Evolutionary conservation across 2,329 filamentous ascomycete genomes (phyloP).

Genomic region (Penicillium sp.): DNA sequence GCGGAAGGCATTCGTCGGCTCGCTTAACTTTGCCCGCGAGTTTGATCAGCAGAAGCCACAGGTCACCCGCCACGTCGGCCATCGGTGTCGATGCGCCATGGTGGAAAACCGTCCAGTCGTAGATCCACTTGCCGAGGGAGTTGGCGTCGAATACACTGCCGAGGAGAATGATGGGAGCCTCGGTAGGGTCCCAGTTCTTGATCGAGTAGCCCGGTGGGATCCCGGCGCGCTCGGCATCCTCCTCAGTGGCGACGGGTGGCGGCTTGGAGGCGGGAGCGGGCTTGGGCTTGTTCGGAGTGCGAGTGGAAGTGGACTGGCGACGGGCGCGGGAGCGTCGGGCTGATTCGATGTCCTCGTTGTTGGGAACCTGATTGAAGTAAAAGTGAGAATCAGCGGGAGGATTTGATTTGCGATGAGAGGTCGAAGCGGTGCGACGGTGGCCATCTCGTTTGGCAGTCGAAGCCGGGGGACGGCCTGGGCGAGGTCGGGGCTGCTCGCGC

Average conservation of each 20-base stretch:
- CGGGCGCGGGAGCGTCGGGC: constrained; percentile 51
- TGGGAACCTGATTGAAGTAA: constrained; percentile 54
- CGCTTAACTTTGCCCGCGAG: constrained; percentile 91
- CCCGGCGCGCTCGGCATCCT: constrained; percentile 61
- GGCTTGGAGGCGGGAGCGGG: constrained; percentile 36
- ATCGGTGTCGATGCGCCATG: constrained; percentile 79
- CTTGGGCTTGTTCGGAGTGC: constrained; percentile 45
- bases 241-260: constrained; percentile 58
- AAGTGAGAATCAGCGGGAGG: constrained; percentile 52
- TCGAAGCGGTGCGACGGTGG: constrained; percentile 27
- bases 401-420: constrained; percentile 42
- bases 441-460: constrained; percentile 24
- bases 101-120: constrained; percentile 96
- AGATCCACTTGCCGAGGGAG: constrained; percentile 98
- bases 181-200: constrained; percentile 97
- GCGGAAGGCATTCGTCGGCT: constrained; percentile 72
- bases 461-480: constrained; percentile 23
- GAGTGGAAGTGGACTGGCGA: constrained; percentile 54
- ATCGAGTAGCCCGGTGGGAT: constrained; percentile 90
- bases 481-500: constrained; percentile 41
- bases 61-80: constrained; percentile 85
- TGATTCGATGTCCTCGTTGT: constrained; percentile 54
- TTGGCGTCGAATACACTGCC: constrained; percentile 97
- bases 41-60: constrained; percentile 94
- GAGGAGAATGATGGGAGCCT: constrained; percentile 89